Evolutionary conservation across 2,329 filamentous ascomycete species (phyloP), one percentile per base, ranked within the genome.

Genomic region (Neofusicoccum cordaticola): DNA sequence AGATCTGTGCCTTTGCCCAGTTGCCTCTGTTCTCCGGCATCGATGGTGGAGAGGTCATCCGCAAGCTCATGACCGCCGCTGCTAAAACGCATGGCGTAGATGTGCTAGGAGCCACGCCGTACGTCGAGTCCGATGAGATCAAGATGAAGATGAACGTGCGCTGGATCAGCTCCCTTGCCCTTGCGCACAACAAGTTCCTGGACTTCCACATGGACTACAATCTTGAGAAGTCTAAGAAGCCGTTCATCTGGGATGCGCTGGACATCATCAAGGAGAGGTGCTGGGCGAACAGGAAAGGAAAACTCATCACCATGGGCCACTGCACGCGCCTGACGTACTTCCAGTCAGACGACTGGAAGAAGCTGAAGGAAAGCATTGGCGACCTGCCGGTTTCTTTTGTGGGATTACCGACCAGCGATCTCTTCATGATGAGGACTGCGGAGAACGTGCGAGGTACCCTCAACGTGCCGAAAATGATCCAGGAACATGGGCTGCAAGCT

Each of bases 161-260:
- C 17, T 91, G 86, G 85, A 85, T 89, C 15, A 78, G 89, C 44
- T 76, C 80, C 1, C 78, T 81, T 27, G 86, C 87, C 1, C 71
- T 87, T 42, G 67, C 76, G 22, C 71, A 81, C 44, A 71, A 74
- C 1, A 80, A 87, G 58, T 85, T 90, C 71, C 75, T 92, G 4
- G 89, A 92, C 70, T 86, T 91, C 51, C 90, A 92, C 71, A 80
- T 92, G 5, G 90, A 92, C 73, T 91, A 92, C 72, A 87, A 87
- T 64, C 77, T 91, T 2, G 82, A 88, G 60, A 66, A 75, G 2
- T 69, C 71, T 1, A 80, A 75, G 51, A 79, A 83, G 57, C 78
- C 86, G 0, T 75, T 87, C 62, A 75, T 88, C 0, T 85, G 83
- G 77, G 76, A 82, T 47, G 84, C 87, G 1, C 64, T 91, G 22